phyloP scores from a whole-genome alignment of 1,284 basidiomycete species.

The Ustilago hordei region DNA sequence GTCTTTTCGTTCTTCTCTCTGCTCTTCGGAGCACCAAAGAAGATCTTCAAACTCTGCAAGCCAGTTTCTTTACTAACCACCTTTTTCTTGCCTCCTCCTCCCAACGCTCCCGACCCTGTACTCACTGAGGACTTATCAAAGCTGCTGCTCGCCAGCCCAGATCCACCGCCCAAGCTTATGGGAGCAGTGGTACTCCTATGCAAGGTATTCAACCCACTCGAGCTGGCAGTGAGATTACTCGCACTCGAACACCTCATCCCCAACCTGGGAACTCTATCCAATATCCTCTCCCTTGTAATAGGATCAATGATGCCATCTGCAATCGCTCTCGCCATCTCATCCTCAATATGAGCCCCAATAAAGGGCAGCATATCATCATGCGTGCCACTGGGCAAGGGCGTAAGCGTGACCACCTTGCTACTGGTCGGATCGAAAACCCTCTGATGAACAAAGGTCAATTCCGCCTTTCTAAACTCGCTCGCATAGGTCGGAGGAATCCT shows the following conservation, averaged over 20 bases:
- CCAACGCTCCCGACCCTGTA: neutral
- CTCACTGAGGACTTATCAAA: slow-evolving; percentile 24
- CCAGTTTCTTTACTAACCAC: slow-evolving; percentile 37
- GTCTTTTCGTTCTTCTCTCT: neutral
- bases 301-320: slow-evolving; percentile 84
- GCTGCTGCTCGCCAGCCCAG: slow-evolving; percentile 8
- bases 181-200: slow-evolving; percentile 36
- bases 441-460: slow-evolving; percentile 93
- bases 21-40: slow-evolving; percentile 21
- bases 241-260: slow-evolving; percentile 21
- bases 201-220: slow-evolving; percentile 4
- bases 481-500: slow-evolving; percentile 78
- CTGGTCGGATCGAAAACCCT: slow-evolving; percentile 84
- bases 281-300: slow-evolving; percentile 77
- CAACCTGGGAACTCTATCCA: slow-evolving; percentile 32
- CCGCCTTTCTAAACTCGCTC: slow-evolving; percentile 77
- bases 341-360: slow-evolving; percentile 59
- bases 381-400: slow-evolving; percentile 57
- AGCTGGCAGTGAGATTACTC: slow-evolving; percentile 9
- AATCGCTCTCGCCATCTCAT: slow-evolving; percentile 73
- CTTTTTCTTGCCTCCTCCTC: slow-evolving; percentile 27
- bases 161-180: neutral
- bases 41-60: slow-evolving; percentile 46
- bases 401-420: slow-evolving; percentile 53
- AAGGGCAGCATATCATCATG: slow-evolving; percentile 53